phyloP scores from a whole-genome alignment of 331 rosid species.

The Rhamnella rubrinervis region DNA sequence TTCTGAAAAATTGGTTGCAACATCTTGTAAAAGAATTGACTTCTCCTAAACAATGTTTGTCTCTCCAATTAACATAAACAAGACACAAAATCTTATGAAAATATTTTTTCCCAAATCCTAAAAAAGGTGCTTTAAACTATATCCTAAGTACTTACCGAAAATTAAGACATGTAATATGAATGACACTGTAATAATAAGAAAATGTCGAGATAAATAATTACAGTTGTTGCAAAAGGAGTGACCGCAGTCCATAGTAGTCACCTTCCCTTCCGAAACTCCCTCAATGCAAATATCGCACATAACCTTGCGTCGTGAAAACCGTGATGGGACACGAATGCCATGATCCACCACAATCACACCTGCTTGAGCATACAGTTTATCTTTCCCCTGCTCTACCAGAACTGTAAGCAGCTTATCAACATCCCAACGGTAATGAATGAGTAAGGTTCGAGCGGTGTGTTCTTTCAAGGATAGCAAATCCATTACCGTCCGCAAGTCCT shows the following conservation, averaged over 20 bases:
- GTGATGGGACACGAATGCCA: not conserved
- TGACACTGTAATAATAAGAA: not conserved
- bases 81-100: no score
- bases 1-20: not conserved
- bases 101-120: no score
- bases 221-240: conserved; percentile 42
- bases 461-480: conserved; percentile 40
- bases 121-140: no score
- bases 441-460: conserved; percentile 39
- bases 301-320: conserved; percentile 5
- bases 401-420: conserved; percentile 34
- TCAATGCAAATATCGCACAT: conserved; percentile 39
- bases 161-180: not conserved
- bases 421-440: conserved; percentile 47
- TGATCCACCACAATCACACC: conserved; percentile 34
- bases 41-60: no score
- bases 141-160: no score
- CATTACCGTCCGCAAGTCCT: conserved; percentile 36
- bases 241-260: conserved; percentile 40
- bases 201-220: conserved; percentile 11
- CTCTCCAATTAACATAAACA: no score
- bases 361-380: conserved; percentile 24
- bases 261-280: conserved; percentile 13
- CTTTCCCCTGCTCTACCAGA: conserved; percentile 38
- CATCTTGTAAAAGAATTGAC: no score